Conservation (phyloP, 371 early-diverging fungal genomes). For the Coemansia sp. region DNA sequence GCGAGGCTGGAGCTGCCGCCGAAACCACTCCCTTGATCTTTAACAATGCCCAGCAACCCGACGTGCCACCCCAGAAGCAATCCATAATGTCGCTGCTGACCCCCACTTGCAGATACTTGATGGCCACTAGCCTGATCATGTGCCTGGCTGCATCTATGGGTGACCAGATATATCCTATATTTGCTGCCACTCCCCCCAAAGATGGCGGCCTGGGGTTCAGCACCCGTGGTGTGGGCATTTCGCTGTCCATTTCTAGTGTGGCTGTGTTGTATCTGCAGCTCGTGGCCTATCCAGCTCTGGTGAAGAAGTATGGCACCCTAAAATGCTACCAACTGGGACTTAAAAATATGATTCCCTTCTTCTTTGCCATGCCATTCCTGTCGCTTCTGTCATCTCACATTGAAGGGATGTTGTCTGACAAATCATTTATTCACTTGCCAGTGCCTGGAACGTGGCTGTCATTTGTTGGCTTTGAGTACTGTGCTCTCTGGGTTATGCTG, state of each 20-base stretch:
- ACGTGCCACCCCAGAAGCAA: not conserved
- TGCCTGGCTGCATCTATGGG: constrained; percentile 69
- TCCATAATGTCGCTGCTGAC: constrained; percentile 14
- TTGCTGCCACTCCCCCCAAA: constrained; percentile 54
- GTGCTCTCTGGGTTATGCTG: constrained; percentile 26
- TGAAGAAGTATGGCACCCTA: constrained; percentile 53
- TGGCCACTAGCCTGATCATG: constrained; percentile 41
- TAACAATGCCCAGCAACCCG: not conserved
- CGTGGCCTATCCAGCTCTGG: constrained; percentile 56
- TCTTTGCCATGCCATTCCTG: constrained; percentile 53
- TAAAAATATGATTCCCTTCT: constrained; percentile 50
- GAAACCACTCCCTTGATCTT: not conserved
- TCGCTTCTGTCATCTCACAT: constrained; percentile 15
- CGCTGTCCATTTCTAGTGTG: constrained; percentile 57
- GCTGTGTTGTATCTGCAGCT: constrained; percentile 59
- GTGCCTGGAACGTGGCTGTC: not conserved
- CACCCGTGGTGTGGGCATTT: constrained; percentile 57
- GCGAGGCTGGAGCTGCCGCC: not conserved
- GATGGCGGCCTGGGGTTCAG: constrained; percentile 64
- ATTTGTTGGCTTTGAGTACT: not conserved
- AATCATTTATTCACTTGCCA: not conserved
- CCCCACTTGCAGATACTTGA: constrained; percentile 3
- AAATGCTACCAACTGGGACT: constrained; percentile 56
- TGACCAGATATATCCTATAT: constrained; percentile 71
- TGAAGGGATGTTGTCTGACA: not conserved